Evolutionary conservation across 192 early-diverging fungal species (phyloP).

Genomic region (Rhizoclosmatium sp.): DNA sequence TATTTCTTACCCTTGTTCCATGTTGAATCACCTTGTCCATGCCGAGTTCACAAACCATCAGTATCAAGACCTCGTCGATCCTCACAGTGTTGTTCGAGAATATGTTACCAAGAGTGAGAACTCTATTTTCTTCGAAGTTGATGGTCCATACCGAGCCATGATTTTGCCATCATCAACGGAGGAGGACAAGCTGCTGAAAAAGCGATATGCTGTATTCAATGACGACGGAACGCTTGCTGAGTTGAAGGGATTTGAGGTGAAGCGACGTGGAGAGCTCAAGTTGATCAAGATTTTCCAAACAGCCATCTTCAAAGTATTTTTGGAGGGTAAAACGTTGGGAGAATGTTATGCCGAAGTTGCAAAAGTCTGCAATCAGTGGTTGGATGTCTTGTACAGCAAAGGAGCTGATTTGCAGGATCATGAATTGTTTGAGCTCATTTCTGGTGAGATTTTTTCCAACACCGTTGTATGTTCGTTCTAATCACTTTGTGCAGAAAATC

Average conservation of each 20-base stretch:
- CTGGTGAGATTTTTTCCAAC: constrained; percentile 34
- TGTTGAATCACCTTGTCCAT: constrained; percentile 97
- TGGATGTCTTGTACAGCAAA: constrained; percentile 90
- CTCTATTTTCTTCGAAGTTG: constrained; percentile 98
- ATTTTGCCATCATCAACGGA: constrained; percentile 94
- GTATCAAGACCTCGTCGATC: constrained; percentile 78
- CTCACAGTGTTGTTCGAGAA: constrained; percentile 29
- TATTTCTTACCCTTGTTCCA: constrained; percentile 97
- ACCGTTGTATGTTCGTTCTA: too few species aligned
- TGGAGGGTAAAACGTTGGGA: constrained; percentile 83
- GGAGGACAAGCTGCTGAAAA: constrained; percentile 96
- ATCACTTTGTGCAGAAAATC: constrained; percentile 68
- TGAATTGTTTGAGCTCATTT: constrained; percentile 95
- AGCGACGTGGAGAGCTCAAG: constrained; percentile 97
- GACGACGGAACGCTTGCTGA: constrained; percentile 93
- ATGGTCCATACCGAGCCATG: constrained; percentile 99
- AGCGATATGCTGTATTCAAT: constrained; percentile 98
- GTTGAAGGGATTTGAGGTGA: constrained; percentile 98
- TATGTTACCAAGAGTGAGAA: constrained; percentile 87
- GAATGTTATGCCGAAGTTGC: constrained; percentile 93
- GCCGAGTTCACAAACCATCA: constrained; percentile 97
- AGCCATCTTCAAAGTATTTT: constrained; percentile 91
- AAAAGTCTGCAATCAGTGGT: constrained; percentile 89
- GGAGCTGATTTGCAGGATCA: constrained; percentile 81
- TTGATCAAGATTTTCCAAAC: constrained; percentile 98